Base-by-base conservation (phyloP, 2,329 filamentous ascomycete genomes). In the Botryotinia convoluta region DNA sequence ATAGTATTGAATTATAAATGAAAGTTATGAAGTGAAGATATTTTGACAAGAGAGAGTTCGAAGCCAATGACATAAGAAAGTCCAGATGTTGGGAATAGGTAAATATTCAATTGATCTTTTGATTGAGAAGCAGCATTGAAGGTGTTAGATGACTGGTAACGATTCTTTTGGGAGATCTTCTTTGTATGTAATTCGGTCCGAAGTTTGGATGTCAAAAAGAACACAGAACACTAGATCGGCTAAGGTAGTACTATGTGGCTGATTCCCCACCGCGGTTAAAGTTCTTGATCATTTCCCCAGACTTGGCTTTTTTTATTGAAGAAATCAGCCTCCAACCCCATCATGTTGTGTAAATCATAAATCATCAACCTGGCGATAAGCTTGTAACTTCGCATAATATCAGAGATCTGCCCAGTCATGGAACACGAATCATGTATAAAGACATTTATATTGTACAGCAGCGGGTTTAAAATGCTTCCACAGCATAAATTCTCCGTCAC, bases 261-360 rank as follows among this genome's bases (percentile, higher is more conserved):
- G 42, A 65, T 16, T 54, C 45, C 45, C 64, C 45, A 51, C 22
- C 1, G 35, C 35, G 64, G 64, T 57, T 68, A 68, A 57, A 57
- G 20, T 42, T 35, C 14, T 51, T 57, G 65, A 29, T 68, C 65
- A 68, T 68, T 68, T 68, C 65, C 65, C 48, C 65, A 57, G 65
- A 68, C 48, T 68, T 68, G 64, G 64, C 48, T 37, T 37, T 45
- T 45, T 48, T 48, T 18, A 18, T 29, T 18, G n/a, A 57, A 18
- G 39, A 2, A 42, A n/a, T 39, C 64, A 57, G 48, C 64, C 64
- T 57, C 64, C 6, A 6, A 14, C 32, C 57, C 32, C 57, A 26
- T 60, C 9, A 37, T 60, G 45, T 51, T 35, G 63, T 65, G 63
- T 51, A 65, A 65, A 20, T 16, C 4, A 54, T n/a, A 18, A 16